Conservation (phyloP, 148 eudicot species). For the Fallopia convolvulus region DNA sequence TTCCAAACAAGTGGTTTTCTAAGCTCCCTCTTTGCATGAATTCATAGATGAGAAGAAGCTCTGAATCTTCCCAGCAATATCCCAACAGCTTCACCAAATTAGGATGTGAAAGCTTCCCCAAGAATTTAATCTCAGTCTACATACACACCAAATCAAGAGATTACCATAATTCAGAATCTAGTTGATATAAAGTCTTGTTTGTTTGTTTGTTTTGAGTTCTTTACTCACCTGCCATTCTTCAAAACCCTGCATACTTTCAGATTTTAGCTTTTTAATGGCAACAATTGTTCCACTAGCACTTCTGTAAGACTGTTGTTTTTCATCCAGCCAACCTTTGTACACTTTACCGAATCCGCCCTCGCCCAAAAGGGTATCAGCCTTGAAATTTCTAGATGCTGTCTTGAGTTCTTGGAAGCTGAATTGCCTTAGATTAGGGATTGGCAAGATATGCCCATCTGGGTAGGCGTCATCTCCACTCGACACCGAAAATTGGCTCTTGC, state of each 20-base stretch:
- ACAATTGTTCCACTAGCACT: constrained; percentile 32
- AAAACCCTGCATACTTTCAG: constrained; percentile 72
- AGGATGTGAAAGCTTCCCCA: constrained; percentile 80
- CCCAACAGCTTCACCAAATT: constrained; percentile 82
- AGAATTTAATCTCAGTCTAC: constrained; percentile 80
- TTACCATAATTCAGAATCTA: background rate
- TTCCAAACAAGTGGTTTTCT: constrained; percentile 78
- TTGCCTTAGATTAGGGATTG: constrained; percentile 42
- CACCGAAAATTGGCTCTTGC: constrained; percentile 41
- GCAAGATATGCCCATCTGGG: constrained; percentile 36
- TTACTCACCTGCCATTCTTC: constrained; percentile 73
- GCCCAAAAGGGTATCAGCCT: constrained; percentile 39
- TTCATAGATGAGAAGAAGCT: constrained; percentile 77
- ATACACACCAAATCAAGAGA: background rate
- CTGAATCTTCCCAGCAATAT: constrained; percentile 63
- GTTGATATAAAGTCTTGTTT: background rate
- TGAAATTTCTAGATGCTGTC: constrained; percentile 52
- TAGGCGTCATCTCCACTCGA: constrained; percentile 29
- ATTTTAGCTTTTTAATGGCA: constrained; percentile 67
- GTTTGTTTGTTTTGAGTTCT: background rate
- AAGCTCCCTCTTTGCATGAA: constrained; percentile 79
- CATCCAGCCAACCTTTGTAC: constrained; percentile 73
- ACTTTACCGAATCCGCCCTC: constrained; percentile 51
- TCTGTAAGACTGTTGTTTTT: constrained; percentile 27
- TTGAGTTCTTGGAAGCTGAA: constrained; percentile 53